Evolutionary conservation across 2,329 filamentous ascomycete species (phyloP), one percentile per base, ranked within the genome.

Genomic region (Pseudogymnoascus sp.): DNA sequence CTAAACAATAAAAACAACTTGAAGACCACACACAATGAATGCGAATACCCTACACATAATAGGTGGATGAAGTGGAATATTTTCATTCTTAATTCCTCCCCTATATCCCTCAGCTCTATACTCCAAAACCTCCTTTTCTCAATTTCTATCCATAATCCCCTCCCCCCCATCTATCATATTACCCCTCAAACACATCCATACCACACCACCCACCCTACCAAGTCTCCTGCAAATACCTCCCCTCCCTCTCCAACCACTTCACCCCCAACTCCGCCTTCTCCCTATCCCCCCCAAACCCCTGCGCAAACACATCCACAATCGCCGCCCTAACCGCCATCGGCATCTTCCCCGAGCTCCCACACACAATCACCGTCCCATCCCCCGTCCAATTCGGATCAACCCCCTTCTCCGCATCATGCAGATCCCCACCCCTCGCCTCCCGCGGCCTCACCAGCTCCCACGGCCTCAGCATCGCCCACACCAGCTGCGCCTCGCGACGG

Each of bases 211-310:
- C n/a, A n/a, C n/a, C 1, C 45, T 57, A 89, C 87, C 87, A 90
- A 5, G 87, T 90, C 75, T 90, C 87, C 71, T 89, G 86, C 69
- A 83, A 84, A 73, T 86, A 89, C 64, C 83, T 75, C 10, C 84
- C 85, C 21, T 72, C 75, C 71, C 82, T 87, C 74, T 89, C 86
- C 81, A 89, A 81, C 3, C 67, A 70, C 23, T 77, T 75, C 10
- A 89, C 67, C 71, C 82, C 83, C 23, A 71, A 75, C 69, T 87
- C 85, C 0, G 85, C 86, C 8, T 78, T 77, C 26, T 80, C 76
- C 59, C 79, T 72, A 60, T 67, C 73, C 59, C 73, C 63, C 14
- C 65, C 45, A 37, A 76, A 77, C 47, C 76, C 73, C n/a, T 72
- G 70, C 54, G 75, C 74, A 64, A 90, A 81, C 2, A 81, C 78